phyloP scores from a whole-genome alignment of 1,139 yeast genomes.

The Yarrowia galli region DNA sequence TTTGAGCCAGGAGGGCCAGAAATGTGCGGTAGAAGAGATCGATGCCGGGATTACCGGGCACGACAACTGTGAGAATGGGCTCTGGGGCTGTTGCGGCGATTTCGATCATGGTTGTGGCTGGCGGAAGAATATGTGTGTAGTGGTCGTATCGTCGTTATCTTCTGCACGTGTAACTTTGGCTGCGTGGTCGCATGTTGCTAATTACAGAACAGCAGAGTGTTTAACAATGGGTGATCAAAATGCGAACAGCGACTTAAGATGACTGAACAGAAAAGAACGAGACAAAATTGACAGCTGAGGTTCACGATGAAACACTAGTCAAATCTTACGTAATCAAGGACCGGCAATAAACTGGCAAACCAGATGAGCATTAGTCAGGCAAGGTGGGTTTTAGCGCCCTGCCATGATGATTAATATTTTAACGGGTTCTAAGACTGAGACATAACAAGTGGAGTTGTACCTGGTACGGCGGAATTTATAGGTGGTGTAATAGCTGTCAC shows the following conservation, averaged over 20 bases:
- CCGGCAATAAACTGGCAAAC: not conserved
- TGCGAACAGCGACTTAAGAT: too few species aligned
- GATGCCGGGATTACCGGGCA: constrained; percentile 37
- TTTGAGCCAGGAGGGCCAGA: constrained; percentile 14
- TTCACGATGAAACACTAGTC: not conserved
- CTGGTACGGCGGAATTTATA: not conserved
- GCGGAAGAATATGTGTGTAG: not conserved
- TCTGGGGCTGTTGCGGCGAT: constrained; percentile 13
- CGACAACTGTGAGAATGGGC: constrained; percentile 31
- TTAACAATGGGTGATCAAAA: too few species aligned
- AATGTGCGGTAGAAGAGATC: constrained; percentile 27
- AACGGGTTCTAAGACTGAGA: not conserved
- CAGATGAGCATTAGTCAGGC: constrained; percentile 8
- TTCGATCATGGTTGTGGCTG: constrained; percentile 31
- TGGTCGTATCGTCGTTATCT: constrained; percentile 11
- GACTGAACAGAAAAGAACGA: too few species aligned
- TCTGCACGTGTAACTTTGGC: constrained; percentile 15
- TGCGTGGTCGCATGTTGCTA: not conserved
- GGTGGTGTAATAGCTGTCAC: too few species aligned
- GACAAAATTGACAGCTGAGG: too few species aligned
- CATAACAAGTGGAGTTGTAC: too few species aligned
- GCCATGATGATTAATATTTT: constrained; percentile 10
- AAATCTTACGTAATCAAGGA: not conserved
- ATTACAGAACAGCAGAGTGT: too few species aligned
- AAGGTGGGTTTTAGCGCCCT: not conserved